phyloP scores from a whole-genome alignment of 352 stramenopile species.

The Pythium aristosporum region DNA sequence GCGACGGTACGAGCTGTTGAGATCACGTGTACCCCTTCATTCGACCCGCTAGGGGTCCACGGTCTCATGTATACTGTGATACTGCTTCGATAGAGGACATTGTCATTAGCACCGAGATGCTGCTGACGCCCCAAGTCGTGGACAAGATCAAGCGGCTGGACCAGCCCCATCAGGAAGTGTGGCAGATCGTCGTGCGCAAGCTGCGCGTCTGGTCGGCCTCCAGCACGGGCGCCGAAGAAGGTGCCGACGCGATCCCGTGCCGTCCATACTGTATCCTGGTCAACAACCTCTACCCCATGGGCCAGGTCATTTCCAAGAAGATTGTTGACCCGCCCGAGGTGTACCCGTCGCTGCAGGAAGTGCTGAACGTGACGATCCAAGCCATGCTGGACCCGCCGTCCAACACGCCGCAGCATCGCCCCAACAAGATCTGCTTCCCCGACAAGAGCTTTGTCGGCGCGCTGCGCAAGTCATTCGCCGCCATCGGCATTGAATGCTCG shows the following conservation, averaged over 20 bases:
- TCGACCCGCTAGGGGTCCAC: not conserved
- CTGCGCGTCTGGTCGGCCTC: constrained; percentile 87
- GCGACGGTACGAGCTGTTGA: constrained; percentile 46
- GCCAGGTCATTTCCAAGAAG: constrained; percentile 85
- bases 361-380: constrained; percentile 72
- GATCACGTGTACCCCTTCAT: not conserved
- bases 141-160: constrained; percentile 73
- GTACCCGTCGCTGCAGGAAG: constrained; percentile 65
- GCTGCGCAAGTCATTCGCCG: constrained; percentile 72
- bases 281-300: constrained; percentile 85
- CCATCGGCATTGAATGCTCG: constrained; percentile 80
- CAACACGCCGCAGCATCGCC: constrained; percentile 72
- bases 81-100: constrained; percentile 52
- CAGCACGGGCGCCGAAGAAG: constrained; percentile 52
- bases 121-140: constrained; percentile 54
- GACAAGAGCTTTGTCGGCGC: constrained; percentile 76
- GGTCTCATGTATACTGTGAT: not conserved
- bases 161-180: constrained; percentile 82
- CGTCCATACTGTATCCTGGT: constrained; percentile 85
- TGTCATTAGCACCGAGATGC: constrained; percentile 71
- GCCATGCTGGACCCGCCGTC: constrained; percentile 77
- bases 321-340: constrained; percentile 80
- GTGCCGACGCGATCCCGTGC: constrained; percentile 62
- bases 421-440: constrained; percentile 85
- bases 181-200: constrained; percentile 85